These are phyloP conservation scores for Actinomucor elegans DNA, from an alignment of 371 early-diverging fungal genomes.

Conservation along the genomic window DNA sequence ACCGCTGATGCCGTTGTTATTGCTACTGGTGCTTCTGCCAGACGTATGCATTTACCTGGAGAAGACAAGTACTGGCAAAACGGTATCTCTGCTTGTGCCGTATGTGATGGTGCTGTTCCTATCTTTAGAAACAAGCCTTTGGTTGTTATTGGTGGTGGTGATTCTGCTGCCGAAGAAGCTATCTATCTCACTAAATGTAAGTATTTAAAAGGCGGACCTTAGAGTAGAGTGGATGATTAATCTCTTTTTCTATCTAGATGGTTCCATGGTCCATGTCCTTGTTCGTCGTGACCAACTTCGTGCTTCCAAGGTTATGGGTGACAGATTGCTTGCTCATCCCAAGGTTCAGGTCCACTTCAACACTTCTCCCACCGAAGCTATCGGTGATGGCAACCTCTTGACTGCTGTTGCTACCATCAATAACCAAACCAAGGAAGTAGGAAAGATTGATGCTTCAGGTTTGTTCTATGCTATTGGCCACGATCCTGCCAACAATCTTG, in stretches of 20 bases:
- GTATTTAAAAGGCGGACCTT: too few relatives aligned
- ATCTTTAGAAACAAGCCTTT: slow-evolving; percentile 94
- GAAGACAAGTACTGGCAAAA: slow-evolving; percentile 56
- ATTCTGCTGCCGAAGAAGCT: slow-evolving; percentile 99
- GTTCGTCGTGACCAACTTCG: slow-evolving; percentile 96
- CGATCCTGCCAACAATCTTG: slow-evolving; percentile 83
- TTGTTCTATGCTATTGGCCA: slow-evolving; percentile 99
- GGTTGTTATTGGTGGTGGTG: slow-evolving; percentile 98
- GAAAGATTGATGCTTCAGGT: slow-evolving; percentile 79
- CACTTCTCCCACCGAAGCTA: slow-evolving; percentile 79
- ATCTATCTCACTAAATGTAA: slow-evolving; percentile 93
- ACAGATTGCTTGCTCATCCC: slow-evolving; percentile 78
- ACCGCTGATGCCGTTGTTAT: slow-evolving; percentile 88
- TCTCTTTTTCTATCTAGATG: too few relatives aligned
- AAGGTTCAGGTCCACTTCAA: slow-evolving; percentile 95
- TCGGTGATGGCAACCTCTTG: slow-evolving; percentile 83
- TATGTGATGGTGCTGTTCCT: slow-evolving; percentile 98
- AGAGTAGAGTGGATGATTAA: too few relatives aligned
- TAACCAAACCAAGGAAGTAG: slow-evolving; percentile 67
- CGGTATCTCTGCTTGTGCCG: slow-evolving; percentile 99
- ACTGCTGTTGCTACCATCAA: slow-evolving; percentile 72
- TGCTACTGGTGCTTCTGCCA: slow-evolving; percentile 99
- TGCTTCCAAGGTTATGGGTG: slow-evolving; percentile 96
- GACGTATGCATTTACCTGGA: slow-evolving; percentile 78
- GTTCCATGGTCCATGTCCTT: slow-evolving; percentile 41